phyloP scores from a whole-genome alignment of 202 grass and related monocot genomes.

The Carex sylvatica region DNA sequence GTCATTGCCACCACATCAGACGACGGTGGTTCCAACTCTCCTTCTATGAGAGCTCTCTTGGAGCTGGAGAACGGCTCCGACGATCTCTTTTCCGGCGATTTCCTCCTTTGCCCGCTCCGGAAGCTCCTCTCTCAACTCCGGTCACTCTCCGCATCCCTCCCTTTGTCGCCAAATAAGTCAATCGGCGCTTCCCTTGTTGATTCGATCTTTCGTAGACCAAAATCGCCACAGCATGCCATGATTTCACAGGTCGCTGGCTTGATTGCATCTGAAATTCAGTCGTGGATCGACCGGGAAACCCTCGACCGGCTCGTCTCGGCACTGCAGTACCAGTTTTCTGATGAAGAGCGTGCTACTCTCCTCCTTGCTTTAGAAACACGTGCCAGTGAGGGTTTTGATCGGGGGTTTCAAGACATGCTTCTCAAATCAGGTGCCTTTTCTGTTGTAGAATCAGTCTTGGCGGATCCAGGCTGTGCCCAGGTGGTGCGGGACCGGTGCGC shows the following conservation, averaged over 20 bases:
- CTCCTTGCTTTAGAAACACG: conserved; percentile 43
- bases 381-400: conserved; percentile 50
- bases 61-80: conserved; percentile 53
- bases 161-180: not conserved
- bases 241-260: conserved; percentile 40
- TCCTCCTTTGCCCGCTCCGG: conserved; percentile 32
- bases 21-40: not conserved
- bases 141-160: conserved; percentile 20
- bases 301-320: conserved; percentile 52
- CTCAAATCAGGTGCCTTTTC: conserved; percentile 55
- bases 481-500: conserved; percentile 51
- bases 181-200: not conserved
- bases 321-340: conserved; percentile 17
- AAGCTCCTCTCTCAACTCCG: conserved; percentile 33
- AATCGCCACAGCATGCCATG: not conserved
- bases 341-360: conserved; percentile 19
- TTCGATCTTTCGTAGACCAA: conserved; percentile 7
- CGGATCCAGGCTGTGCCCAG: conserved; percentile 21
- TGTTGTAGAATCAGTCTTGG: conserved; percentile 47
- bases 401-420: conserved; percentile 54
- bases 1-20: conserved; percentile 1
- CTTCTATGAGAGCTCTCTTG: conserved; percentile 62
- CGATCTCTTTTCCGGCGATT: conserved; percentile 62
- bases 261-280: conserved; percentile 56
- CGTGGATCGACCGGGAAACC: conserved; percentile 62